Evolutionary conservation across 768 basidiomycete genomes (phyloP).

Genomic region (Amanita thiersii): DNA sequence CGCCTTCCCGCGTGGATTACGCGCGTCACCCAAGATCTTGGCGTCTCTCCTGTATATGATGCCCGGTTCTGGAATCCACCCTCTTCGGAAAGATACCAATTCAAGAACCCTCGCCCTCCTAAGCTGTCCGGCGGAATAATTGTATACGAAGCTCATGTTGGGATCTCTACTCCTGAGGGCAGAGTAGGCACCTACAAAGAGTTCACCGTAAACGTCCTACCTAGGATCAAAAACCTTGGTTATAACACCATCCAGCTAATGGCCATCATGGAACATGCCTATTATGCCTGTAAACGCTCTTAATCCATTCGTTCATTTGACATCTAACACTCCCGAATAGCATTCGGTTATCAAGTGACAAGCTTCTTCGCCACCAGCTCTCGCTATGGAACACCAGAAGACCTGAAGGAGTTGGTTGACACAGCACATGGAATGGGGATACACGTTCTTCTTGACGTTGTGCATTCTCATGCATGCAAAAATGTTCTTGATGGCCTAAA

Average conservation of each 20-base stretch:
- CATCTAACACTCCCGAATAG: conserved; percentile 29
- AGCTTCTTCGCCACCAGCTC: conserved; percentile 96
- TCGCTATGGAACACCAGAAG: conserved; percentile 93
- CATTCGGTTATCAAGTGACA: conserved; percentile 97
- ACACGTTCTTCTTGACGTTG: conserved; percentile 90
- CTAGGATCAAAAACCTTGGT: conserved; percentile 83
- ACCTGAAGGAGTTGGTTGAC: conserved; percentile 91
- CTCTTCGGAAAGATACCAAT: conserved; percentile 57
- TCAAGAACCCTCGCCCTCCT: conserved; percentile 70
- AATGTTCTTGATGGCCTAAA: conserved; percentile 95
- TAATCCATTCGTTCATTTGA: conserved; percentile 1
- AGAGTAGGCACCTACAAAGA: conserved; percentile 95
- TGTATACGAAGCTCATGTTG: conserved; percentile 98
- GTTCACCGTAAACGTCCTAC: conserved; percentile 78
- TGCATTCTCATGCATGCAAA: conserved; percentile 98
- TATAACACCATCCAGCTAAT: conserved; percentile 98
- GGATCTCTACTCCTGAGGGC: conserved; percentile 84
- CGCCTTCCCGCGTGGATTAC: conserved; percentile 91
- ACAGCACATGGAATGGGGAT: conserved; percentile 91
- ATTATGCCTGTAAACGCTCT: conserved; percentile 77
- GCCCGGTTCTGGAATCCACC: conserved; percentile 99
- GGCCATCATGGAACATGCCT: conserved; percentile 98
- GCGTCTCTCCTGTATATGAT: conserved; percentile 87
- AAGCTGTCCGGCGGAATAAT: conserved; percentile 54
- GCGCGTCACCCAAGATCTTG: conserved; percentile 91